Evolutionary conservation across 805 yeast genomes (phyloP), one percentile per base, ranked within the genome.

Genomic region (Wickerhamiella sorbophila): DNA sequence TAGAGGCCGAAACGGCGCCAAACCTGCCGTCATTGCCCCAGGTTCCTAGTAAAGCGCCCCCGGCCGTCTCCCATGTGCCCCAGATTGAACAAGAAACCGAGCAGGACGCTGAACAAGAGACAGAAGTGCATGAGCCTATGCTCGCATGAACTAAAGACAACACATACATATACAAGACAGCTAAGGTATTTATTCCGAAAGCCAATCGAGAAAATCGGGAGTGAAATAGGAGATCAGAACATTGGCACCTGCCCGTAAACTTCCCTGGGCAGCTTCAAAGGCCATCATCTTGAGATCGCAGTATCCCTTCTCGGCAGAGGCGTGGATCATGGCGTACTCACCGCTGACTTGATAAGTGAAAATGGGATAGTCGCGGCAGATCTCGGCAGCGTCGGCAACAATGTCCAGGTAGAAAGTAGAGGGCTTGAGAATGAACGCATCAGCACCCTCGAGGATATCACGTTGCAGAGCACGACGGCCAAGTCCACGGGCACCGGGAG

Each of bases 281-380:
- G 71, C 74, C 70, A 76, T 62, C 44, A 75, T 62, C 62, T 83
- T 79, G 61, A 91, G 71, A 60, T 88, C 96, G 46, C 79, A 82
- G 46, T 87, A 72, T 31, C 94, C 94, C 69, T 86, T 86, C 55
- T 86, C 96, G 24, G 96, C 96, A 41, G 95, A 97, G 5, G 98
- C 98, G 57, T 87, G 94, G 49, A 91, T 63, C 98, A 91, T 91
- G 26, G 97, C 96, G 57, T 74, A 91, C 63, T 91, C 98, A 33
- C 98, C 98, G 58, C 88, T 77, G 19, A 91, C 98, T 61, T 91
- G 98, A 63, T 91, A 91, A 21, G 94, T 87, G 55, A 95, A 85
- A 41, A 91, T 66, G 21, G 98, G 98, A 52, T 81, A 74, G 58
- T 91, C 91, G 40, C 65, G 61, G 56, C 94, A 83, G 41, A 87